A percentile compares a stretch with the other conserved stretches of the same genome.
Conservation (phyloP, 345 rosid genomes). For the Lenwebbia sp. region DNA sequence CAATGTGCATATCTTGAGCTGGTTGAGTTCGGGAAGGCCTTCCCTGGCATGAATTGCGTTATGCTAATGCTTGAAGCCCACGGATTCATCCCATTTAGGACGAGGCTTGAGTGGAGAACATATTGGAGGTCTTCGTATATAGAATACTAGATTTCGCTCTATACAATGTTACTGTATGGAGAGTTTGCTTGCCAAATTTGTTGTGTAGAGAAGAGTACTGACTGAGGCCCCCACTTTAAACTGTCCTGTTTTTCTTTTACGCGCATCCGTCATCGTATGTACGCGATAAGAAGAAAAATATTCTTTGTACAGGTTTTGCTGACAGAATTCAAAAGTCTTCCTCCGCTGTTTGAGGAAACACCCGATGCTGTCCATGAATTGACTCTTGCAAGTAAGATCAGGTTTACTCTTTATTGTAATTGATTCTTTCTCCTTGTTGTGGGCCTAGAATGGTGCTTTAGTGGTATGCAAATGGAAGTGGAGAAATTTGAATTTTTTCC, state of each 20-base stretch:
- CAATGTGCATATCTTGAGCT: background rate
- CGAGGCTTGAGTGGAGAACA: background rate
- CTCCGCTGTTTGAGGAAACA: conserved; percentile 75
- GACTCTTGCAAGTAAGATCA: conserved; percentile 59
- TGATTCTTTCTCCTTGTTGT: background rate
- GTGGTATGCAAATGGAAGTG: background rate
- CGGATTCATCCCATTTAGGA: background rate
- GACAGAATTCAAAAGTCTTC: conserved; percentile 69
- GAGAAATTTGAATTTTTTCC: background rate
- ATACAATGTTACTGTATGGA: background rate
- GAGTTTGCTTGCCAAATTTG: background rate
- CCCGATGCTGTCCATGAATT: conserved; percentile 59
- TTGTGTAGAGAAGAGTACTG: background rate
- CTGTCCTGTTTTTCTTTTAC: background rate
- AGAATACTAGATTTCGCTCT: background rate
- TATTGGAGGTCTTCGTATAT: background rate
- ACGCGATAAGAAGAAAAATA: background rate
- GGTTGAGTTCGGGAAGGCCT: background rate
- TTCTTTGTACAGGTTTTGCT: conserved; percentile 47
- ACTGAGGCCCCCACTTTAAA: background rate
- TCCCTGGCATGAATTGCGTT: background rate
- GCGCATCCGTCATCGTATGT: background rate
- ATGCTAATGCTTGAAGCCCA: background rate
- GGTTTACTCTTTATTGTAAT: background rate
- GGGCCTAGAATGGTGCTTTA: background rate